A percentile compares a stretch with the other conserved stretches of the same genome.
These are phyloP conservation scores for Pueraria montana DNA, from an alignment of 306 rosid genomes.

Conservation along the genomic window DNA sequence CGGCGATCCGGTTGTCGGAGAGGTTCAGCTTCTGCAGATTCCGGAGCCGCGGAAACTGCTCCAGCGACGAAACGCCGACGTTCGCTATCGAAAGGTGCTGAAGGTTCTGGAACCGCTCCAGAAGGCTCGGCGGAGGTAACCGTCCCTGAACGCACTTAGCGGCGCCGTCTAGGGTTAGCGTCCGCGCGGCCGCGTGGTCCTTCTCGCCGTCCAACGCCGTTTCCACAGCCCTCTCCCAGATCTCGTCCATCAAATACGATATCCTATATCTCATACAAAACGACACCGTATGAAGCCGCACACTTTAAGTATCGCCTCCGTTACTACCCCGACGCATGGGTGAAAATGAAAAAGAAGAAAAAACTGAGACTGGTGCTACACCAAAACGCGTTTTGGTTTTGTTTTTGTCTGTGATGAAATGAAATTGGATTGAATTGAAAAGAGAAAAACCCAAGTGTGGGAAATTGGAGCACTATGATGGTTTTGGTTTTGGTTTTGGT, in stretches of 20 bases:
- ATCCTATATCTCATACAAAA: constrained; percentile 68
- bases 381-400: too few species aligned
- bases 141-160: constrained; percentile 91
- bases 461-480: background rate
- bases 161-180: constrained; percentile 90
- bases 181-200: constrained; percentile 71
- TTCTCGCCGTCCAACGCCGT: constrained; percentile 88
- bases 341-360: background rate
- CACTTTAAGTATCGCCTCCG: background rate
- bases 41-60: constrained; percentile 84
- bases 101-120: constrained; percentile 85
- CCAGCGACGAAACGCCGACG: constrained; percentile 87
- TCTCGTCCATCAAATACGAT: constrained; percentile 90
- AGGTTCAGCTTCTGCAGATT: constrained; percentile 81
- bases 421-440: background rate
- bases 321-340: background rate
- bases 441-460: background rate
- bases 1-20: constrained; percentile 90
- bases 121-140: constrained; percentile 80
- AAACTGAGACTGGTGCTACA: background rate
- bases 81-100: constrained; percentile 92
- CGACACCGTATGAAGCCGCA: background rate
- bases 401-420: too few species aligned
- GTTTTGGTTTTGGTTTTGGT: background rate
- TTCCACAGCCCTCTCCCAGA: constrained; percentile 96